Percentiles rank a stretch among this genome's conserved stretches.
These are phyloP conservation scores for Capronia epimyces DNA, from an alignment of 2,329 filamentous ascomycete genomes.

Conservation along the genomic window DNA sequence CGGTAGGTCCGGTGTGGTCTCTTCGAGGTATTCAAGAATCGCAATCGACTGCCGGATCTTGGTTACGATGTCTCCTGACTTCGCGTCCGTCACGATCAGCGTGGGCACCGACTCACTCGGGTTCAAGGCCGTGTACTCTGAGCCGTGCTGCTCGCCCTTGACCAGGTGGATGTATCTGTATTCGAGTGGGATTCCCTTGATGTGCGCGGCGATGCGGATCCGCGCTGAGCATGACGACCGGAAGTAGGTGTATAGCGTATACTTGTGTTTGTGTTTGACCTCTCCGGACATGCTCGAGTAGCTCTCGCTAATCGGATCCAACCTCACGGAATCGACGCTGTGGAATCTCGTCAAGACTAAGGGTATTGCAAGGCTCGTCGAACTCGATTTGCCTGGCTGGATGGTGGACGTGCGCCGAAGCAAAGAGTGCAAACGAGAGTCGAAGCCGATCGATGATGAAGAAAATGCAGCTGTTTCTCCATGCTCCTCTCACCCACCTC, in stretches of 20 bases:
- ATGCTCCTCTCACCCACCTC: too few species aligned
- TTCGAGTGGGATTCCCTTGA: constrained; percentile 50
- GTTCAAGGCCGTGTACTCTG: constrained; percentile 46
- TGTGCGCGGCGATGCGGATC: constrained; percentile 54
- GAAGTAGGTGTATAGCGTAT: constrained; percentile 55
- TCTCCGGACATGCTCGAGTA: too few species aligned
- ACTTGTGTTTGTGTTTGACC: too few species aligned
- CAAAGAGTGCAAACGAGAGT: too few species aligned
- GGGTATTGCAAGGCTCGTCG: too few species aligned
- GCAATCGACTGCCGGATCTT: constrained; percentile 53
- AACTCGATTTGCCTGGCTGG: too few species aligned
- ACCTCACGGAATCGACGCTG: too few species aligned
- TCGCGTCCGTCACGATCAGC: constrained; percentile 39
- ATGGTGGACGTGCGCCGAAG: too few species aligned
- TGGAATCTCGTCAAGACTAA: too few species aligned
- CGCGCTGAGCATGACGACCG: constrained; percentile 59
- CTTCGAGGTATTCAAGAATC: constrained; percentile 59
- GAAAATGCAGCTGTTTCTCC: too few species aligned
- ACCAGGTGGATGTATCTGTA: constrained; percentile 51
- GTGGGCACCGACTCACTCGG: constrained; percentile 53
- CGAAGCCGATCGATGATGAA: too few species aligned
- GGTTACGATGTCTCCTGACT: constrained; percentile 33
- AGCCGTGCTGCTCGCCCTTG: constrained; percentile 47
- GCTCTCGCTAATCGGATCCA: too few species aligned
- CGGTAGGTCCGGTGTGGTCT: constrained; percentile 41